These are phyloP conservation scores for Backusella tarrabulga DNA, from an alignment of 192 early-diverging fungal genomes.

Conservation along the genomic window DNA sequence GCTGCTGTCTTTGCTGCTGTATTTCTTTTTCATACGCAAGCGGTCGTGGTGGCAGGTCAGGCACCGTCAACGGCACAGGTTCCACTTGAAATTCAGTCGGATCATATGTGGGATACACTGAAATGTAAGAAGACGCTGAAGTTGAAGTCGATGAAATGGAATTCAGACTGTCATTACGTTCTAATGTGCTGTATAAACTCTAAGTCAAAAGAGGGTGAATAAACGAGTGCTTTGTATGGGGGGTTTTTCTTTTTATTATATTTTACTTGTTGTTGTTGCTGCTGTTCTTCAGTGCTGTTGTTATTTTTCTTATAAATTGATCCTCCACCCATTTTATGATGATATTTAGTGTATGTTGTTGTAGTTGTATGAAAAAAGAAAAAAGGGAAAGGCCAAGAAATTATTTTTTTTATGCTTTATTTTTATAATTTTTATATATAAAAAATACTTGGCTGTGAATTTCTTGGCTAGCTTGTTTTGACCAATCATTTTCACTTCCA, in stretches of 20 bases:
- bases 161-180: not conserved
- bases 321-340: not conserved
- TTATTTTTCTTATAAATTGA: not conserved
- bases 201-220: not conserved
- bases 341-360: not conserved
- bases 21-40: not conserved
- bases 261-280: too few species aligned
- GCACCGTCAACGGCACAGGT: constrained; percentile 3
- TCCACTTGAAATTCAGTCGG: constrained; percentile 11
- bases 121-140: not conserved
- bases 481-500: not conserved
- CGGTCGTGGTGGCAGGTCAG: constrained; percentile 7
- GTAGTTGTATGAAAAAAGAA: not conserved
- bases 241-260: not conserved
- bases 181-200: not conserved
- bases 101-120: constrained; percentile 8
- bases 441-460: constrained; percentile 4
- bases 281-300: not conserved
- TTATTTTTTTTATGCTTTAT: not conserved
- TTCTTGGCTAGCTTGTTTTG: not conserved
- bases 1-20: not conserved
- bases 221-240: not conserved
- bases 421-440: not conserved
- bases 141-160: not conserved
- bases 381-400: not conserved